Evolutionary conservation across 352 stramenopile species (phyloP).

Genomic region (Phytophthora fragariaefolia): DNA sequence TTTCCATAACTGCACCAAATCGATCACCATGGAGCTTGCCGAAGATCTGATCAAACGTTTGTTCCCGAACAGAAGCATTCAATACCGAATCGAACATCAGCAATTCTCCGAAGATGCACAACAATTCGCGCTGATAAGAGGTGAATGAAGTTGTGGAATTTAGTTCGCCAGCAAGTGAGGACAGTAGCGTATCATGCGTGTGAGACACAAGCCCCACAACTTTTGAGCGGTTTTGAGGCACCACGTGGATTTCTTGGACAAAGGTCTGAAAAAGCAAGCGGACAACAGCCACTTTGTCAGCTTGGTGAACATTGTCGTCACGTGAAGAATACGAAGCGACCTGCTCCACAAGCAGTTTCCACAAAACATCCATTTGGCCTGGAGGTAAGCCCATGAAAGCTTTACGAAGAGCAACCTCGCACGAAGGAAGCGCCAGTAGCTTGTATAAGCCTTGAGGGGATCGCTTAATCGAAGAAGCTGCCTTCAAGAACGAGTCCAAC

Average conservation of each 20-base stretch:
- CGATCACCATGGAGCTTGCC: conserved; percentile 41
- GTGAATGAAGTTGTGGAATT: conserved; percentile 38
- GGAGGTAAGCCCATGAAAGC: conserved; percentile 77
- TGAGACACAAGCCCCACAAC: conserved; percentile 53
- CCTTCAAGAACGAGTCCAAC: conserved; percentile 63
- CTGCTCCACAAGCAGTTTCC: conserved; percentile 69
- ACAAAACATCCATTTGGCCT: conserved; percentile 82
- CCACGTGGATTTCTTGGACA: conserved; percentile 83
- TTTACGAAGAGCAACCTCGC: conserved; percentile 61
- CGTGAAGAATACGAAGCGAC: conserved; percentile 37
- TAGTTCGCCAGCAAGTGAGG: conserved; percentile 36
- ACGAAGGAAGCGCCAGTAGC: conserved; percentile 50
- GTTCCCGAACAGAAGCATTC: conserved; percentile 34
- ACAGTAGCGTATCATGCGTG: conserved; percentile 64
- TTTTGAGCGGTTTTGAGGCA: conserved; percentile 72
- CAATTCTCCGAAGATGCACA: conserved; percentile 80
- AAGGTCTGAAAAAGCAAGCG: conserved; percentile 83
- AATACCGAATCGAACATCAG: conserved; percentile 74
- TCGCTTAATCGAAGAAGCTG: conserved; percentile 43
- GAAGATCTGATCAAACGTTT: conserved; percentile 63
- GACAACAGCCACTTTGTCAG: conserved; percentile 50
- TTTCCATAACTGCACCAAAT: conserved; percentile 45
- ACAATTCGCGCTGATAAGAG: conserved; percentile 62
- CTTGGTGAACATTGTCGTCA: conserved; percentile 16
- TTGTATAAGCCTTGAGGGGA: conserved; percentile 50